Percentiles rank a stretch among this genome's conserved stretches.
Evolutionary conservation across 139 green algal genomes (phyloP).

Genomic region (Medakamo hakoo): DNA sequence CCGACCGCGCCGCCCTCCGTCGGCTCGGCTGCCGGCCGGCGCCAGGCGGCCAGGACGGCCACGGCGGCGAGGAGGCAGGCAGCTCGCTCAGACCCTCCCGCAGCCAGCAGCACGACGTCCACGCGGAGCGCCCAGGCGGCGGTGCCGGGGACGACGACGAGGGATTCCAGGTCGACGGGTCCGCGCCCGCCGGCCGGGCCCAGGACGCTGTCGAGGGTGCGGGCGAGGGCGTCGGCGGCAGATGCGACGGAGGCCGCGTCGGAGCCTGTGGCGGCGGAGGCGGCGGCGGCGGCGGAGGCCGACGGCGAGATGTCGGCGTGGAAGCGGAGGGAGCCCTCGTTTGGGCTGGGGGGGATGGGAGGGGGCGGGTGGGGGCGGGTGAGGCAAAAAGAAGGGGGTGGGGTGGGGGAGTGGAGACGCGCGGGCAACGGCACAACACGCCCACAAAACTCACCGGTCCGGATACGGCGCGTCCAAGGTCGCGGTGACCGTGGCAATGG

Average conservation of each 20-base stretch:
- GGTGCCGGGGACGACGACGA: conserved; percentile 60
- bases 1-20: conserved; percentile 28
- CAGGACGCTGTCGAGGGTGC: conserved; percentile 58
- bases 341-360: conserved; percentile 13
- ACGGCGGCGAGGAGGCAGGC: conserved; percentile 50
- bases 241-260: not conserved
- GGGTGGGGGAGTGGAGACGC: too few relatives aligned
- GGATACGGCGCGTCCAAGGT: conserved; percentile 46
- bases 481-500: conserved; percentile 43
- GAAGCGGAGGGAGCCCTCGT: conserved; percentile 61
- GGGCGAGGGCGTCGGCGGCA: conserved; percentile 30
- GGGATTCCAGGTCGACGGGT: conserved; percentile 71
- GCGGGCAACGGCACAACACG: too few relatives aligned
- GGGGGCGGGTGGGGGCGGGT: not conserved
- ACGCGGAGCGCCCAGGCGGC: conserved; percentile 63
- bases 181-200: conserved; percentile 46
- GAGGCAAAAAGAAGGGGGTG: not conserved
- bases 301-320: conserved; percentile 64
- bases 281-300: conserved; percentile 48
- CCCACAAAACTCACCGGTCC: conserved; percentile 25
- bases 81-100: conserved; percentile 60
- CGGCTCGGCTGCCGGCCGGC: conserved; percentile 39
- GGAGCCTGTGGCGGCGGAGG: not conserved
- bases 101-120: conserved; percentile 61
- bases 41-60: conserved; percentile 57